Evolutionary conservation across 768 basidiomycete species (phyloP), one percentile per base, ranked within the genome.

Genomic region (Hericium coralloides): DNA sequence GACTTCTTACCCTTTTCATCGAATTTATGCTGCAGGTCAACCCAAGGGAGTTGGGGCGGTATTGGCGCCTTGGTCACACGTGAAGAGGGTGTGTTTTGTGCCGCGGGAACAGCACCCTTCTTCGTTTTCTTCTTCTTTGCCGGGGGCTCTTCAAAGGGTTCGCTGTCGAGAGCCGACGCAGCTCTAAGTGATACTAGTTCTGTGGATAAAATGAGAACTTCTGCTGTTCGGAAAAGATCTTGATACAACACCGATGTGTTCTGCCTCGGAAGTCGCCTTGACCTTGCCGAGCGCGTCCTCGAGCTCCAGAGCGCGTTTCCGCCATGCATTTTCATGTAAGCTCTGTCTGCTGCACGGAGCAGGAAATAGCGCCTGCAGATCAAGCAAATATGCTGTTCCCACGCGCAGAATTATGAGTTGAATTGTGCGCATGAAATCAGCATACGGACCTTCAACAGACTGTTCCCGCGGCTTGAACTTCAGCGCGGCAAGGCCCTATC

Each of bases 261-360:
- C 48, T 14, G 55, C 25, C 5, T 48, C 53, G 38, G 43, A 52
- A 0, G 49, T 25, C 15, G 55, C 52, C 20, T 48, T 43, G 8
- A 41, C 12, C 9, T 52, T 41, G 3, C 41, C 38, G 4, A 61
- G 52, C 49, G 43, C 49, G 31, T 45, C 49, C 53, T 61, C 58
- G 1, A 61, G 52, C 41, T 56, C 41, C 17, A 56, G 25, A 23
- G 49, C 48, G 12, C 58, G 60, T 15, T 38, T 45, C 12, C 52
- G 58, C 60, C 60, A 61, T 17, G 55, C 36, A 6, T 56, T 53
- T 25, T 25, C 43, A n/a, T 56, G 52, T n/a, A 25, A n/a, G 53
- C 47, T 9, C 39, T 49, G 31, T 10, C 12, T 6, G 25, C 14
- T 8, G 5, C 55, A 31, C 18, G 60, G 26, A 23, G 22, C 17